Percentiles rank a stretch among this genome's conserved stretches.
These are phyloP conservation scores for Fusarium nodosum DNA, from an alignment of 2,329 filamentous ascomycete genomes.

Conservation along the genomic window DNA sequence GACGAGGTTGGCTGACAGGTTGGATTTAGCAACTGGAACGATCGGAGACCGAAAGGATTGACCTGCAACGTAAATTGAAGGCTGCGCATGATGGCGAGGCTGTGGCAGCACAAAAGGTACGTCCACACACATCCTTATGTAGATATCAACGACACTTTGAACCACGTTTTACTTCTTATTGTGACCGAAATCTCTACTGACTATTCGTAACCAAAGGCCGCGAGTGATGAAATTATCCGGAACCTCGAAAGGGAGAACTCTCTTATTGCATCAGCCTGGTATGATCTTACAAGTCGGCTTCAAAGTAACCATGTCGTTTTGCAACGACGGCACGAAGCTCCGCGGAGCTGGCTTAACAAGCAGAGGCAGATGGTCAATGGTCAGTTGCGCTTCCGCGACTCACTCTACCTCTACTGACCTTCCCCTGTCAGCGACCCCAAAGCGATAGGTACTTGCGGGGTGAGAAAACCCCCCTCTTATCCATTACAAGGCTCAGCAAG, in stretches of 20 bases:
- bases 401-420: slow-evolving; percentile 60
- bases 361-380: slow-evolving; percentile 80
- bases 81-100: slow-evolving; percentile 64
- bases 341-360: slow-evolving; percentile 87
- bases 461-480: slow-evolving; percentile 48
- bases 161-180: neutral
- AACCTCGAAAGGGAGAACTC: slow-evolving; percentile 83
- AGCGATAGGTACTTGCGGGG: slow-evolving; percentile 60
- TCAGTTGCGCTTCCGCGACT: slow-evolving; percentile 61
- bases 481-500: slow-evolving; percentile 27
- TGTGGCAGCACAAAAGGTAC: slow-evolving; percentile 66
- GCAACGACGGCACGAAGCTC: slow-evolving; percentile 79
- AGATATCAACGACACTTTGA: slow-evolving; percentile 11
- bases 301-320: slow-evolving; percentile 87
- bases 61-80: slow-evolving; percentile 69
- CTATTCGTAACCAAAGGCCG: slow-evolving; percentile 56
- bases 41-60: slow-evolving; percentile 68
- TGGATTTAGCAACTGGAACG: slow-evolving; percentile 68
- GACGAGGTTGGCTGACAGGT: slow-evolving; percentile 31
- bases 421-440: slow-evolving; percentile 60
- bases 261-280: slow-evolving; percentile 87
- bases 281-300: slow-evolving; percentile 81
- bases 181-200: slow-evolving; percentile 30
- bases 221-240: slow-evolving; percentile 69
- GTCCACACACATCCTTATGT: slow-evolving; percentile 45